Base-by-base conservation (phyloP, 1,284 basidiomycete species). In the Veloboletus limbatus region DNA sequence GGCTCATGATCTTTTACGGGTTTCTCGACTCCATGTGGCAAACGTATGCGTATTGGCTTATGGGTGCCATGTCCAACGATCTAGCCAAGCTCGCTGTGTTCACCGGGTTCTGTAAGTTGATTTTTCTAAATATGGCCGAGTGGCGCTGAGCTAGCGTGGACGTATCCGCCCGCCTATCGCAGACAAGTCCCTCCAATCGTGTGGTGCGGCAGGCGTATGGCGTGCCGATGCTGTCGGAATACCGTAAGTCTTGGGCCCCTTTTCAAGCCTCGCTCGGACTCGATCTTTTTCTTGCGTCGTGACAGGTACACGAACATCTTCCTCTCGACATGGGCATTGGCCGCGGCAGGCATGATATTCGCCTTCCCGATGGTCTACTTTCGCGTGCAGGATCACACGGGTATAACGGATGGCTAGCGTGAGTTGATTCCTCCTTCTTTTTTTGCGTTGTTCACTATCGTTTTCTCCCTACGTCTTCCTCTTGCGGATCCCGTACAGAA, bases 41-140 rank as follows among this genome's bases (percentile, higher is more conserved):
- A 45, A 73, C 72, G 13, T n/a, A n/a, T n/a, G n/a, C n/a, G 20
- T 80, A 79, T 62, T 78, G 77, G 78, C 62, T 78, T 14, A 47
- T 63, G 53, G 65, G 64, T 3, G 64, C 62, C 33, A 63, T 63
- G 65, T 67, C 62, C 18, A 63, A 63, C 37, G 58, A 67, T 42
- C 49, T 67, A 17, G 51, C 56, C 13, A 63, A 63, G 30, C 62
- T 63, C 21, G 65, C 62, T 13, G 55, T 65, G 14, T 66, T 63
- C 36, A 58, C 58, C 18, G 62, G 64, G 28, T 63, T 68, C 34
- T 63, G 62, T 63, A 35, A 46, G 62, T 47, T 21, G n/a, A n/a
- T n/a, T n/a, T n/a, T n/a, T n/a, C n/a, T n/a, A n/a, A n/a, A n/a
- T n/a, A n/a, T n/a, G n/a, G n/a, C n/a, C n/a, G n/a, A n/a, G n/a